Evolutionary conservation across 345 rosid species (phyloP).

Genomic region (Trapa incisa): DNA sequence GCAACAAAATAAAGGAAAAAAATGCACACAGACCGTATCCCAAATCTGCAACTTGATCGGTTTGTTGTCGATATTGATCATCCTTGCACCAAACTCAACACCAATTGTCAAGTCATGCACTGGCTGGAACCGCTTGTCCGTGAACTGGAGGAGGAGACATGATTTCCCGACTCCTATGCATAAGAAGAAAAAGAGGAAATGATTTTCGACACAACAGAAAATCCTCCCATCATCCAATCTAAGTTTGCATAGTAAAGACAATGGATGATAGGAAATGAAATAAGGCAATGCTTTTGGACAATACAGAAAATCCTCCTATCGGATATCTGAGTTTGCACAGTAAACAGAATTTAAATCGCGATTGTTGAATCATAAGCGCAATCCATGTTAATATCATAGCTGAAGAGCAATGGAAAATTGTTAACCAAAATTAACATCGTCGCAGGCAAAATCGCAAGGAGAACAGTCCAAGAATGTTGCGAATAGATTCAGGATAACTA

Average conservation of each 20-base stretch:
- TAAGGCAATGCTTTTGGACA: no score
- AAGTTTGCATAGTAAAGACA: neutral
- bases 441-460: no score
- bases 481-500: no score
- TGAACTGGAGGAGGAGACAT: constrained; percentile 89
- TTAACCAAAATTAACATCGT: no score
- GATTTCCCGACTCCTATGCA: constrained; percentile 85
- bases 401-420: no score
- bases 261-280: neutral
- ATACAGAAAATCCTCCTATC: neutral
- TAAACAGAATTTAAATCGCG: no score
- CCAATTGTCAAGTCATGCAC: constrained; percentile 96
- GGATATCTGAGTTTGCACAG: no score
- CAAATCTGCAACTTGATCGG: constrained; percentile 96
- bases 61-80: constrained; percentile 79
- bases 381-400: no score
- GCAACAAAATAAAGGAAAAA: neutral
- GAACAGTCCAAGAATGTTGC: no score
- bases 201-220: neutral
- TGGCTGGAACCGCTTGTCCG: constrained; percentile 95
- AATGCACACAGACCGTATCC: constrained; percentile 58
- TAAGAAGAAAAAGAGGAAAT: neutral
- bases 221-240: neutral
- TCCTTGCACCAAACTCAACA: constrained; percentile 89
- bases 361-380: no score